Conservation (phyloP, 1,284 basidiomycete species). For the Schizophyllum amplum region DNA sequence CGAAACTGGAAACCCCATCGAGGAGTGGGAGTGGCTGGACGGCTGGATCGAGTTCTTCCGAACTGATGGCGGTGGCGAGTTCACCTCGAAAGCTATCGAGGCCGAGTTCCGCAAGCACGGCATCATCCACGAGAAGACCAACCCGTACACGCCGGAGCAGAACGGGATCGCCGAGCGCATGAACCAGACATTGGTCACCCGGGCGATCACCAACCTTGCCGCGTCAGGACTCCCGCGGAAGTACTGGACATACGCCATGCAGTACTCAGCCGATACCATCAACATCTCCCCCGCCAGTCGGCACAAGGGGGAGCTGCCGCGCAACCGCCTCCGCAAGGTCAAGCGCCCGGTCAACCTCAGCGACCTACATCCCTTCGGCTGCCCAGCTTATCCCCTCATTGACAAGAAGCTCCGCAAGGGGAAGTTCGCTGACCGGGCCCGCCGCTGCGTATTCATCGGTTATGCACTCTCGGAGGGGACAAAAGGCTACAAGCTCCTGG, state of each 20-base stretch:
- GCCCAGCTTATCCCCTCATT: constrained; percentile 6
- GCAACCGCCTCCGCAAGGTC: background rate
- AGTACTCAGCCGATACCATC: constrained; percentile 13
- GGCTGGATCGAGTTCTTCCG: constrained; percentile 17
- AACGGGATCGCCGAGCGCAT: constrained; percentile 22
- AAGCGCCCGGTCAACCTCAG: constrained; percentile 4
- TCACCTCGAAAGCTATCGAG: constrained; percentile 16
- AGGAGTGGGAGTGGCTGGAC: constrained; percentile 13
- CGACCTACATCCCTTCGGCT: constrained; percentile 5
- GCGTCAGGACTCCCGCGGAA: constrained; percentile 16
- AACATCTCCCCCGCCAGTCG: constrained; percentile 9
- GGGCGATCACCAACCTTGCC: constrained; percentile 17
- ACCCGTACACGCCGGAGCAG: constrained; percentile 23
- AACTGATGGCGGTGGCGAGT: constrained; percentile 25
- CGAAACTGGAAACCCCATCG: background rate
- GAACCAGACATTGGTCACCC: constrained; percentile 21
- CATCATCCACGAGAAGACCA: constrained; percentile 16
- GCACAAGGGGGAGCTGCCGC: constrained; percentile 7
- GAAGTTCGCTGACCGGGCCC: constrained; percentile 5
- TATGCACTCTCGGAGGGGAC: background rate
- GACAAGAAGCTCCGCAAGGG: constrained; percentile 1
- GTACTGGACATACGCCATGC: constrained; percentile 19
- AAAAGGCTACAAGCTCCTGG: constrained; percentile 12
- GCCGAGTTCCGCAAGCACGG: constrained; percentile 18
- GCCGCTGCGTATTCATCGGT: constrained; percentile 2